Evolutionary conservation across 176 grass and related monocot genomes (phyloP).

Genomic region (Zizania latifolia): DNA sequence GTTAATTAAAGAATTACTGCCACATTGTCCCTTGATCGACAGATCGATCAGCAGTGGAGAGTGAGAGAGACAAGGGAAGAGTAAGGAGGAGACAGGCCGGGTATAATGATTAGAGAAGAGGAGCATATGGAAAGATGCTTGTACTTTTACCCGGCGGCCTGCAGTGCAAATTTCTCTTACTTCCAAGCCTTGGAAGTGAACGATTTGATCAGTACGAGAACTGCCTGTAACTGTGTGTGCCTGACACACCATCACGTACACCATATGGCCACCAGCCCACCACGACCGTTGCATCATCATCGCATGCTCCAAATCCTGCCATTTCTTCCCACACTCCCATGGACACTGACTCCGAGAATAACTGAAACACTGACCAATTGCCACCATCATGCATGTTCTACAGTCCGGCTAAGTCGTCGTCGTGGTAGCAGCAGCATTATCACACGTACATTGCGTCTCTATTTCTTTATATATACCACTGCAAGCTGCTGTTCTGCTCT

Average conservation of each 20-base stretch:
- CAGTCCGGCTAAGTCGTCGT: slow-evolving; percentile 4
- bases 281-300: slow-evolving; percentile 6
- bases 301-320: slow-evolving; percentile 34
- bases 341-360: slow-evolving; percentile 29
- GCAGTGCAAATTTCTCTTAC: slow-evolving; percentile 23
- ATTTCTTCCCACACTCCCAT: slow-evolving; percentile 28
- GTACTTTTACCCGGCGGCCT: slow-evolving; percentile 20
- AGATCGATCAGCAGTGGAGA: background rate
- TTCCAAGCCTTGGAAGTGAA: slow-evolving; percentile 36
- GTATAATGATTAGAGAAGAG: slow-evolving; percentile 8
- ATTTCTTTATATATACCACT: background rate
- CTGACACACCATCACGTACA: slow-evolving; percentile 21
- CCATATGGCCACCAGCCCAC: background rate
- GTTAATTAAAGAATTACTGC: background rate
- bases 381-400: slow-evolving; percentile 25
- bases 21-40: slow-evolving; percentile 1
- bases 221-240: slow-evolving; percentile 3
- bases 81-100: background rate
- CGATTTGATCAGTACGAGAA: slow-evolving; percentile 43
- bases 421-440: background rate
- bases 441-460: slow-evolving; percentile 19
- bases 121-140: slow-evolving; percentile 24
- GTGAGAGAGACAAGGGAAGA: background rate
- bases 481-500: background rate
- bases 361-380: slow-evolving; percentile 18